A percentile compares a stretch with the other conserved stretches of the same genome.
These are phyloP conservation scores for Pyrenophora teres DNA, from an alignment of 2,329 filamentous ascomycete species.

Conservation along the genomic window DNA sequence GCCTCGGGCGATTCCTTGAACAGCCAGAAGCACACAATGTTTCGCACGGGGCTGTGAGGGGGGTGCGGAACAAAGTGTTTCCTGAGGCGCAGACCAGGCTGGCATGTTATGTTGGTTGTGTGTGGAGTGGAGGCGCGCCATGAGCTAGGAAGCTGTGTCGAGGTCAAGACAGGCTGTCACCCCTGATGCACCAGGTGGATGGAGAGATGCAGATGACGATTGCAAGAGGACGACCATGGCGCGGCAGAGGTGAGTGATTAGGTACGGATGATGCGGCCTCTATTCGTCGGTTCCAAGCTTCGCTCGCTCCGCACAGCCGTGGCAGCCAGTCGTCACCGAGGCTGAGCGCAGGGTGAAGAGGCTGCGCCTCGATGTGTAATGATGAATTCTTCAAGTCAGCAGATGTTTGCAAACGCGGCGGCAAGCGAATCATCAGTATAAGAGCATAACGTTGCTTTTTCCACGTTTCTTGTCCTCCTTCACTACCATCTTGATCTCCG, in stretches of 20 bases:
- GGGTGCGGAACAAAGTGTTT: slow-evolving; percentile 29
- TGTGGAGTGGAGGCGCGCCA: no score
- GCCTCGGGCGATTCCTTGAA: slow-evolving; percentile 8
- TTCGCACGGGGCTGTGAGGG: slow-evolving; percentile 17
- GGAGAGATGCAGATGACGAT: background rate
- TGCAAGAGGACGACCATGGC: background rate
- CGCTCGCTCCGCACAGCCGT: slow-evolving; percentile 21
- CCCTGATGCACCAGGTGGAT: no score
- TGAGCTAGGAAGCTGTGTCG: background rate
- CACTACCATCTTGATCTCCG: slow-evolving; percentile 4
- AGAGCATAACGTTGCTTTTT: slow-evolving; percentile 12
- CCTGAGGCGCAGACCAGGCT: slow-evolving; percentile 14
- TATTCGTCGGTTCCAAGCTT: slow-evolving; percentile 2
- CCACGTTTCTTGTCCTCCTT: slow-evolving; percentile 17
- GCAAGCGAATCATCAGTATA: slow-evolving; percentile 22
- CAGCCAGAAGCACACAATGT: slow-evolving; percentile 19
- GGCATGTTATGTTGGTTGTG: background rate
- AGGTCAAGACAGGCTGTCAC: slow-evolving; percentile 2
- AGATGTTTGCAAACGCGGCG: slow-evolving; percentile 25
- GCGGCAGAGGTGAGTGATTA: slow-evolving; percentile 1
- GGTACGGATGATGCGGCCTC: slow-evolving; percentile 17
- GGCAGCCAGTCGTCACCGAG: slow-evolving; percentile 28
- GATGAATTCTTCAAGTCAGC: slow-evolving; percentile 29
- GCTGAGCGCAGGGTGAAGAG: slow-evolving; percentile 36
- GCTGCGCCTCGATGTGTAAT: slow-evolving; percentile 36